Conservation (phyloP, 2,329 filamentous ascomycete species). For the Ceratocystis lukuohia region DNA sequence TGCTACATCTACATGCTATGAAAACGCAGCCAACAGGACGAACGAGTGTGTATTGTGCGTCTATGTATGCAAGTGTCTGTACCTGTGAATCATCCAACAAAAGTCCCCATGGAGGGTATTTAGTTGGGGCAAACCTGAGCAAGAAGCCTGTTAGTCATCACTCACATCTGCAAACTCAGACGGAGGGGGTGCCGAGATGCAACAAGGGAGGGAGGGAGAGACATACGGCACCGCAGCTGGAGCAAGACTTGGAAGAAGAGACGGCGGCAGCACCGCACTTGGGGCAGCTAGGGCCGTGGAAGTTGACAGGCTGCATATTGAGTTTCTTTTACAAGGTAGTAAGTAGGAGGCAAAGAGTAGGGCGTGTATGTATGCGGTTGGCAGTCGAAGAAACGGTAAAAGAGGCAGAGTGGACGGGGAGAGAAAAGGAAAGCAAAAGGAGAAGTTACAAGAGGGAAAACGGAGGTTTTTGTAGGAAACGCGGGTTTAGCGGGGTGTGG, state of each 20-base stretch:
- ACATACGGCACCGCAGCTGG: conserved; percentile 44
- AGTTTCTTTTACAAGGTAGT: conserved; percentile 1
- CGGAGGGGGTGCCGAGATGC: background rate
- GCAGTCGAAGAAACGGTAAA: background rate
- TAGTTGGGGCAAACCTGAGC: conserved; percentile 15
- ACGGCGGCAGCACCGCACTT: conserved; percentile 40
- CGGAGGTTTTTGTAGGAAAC: background rate
- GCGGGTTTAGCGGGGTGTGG: background rate
- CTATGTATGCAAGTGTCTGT: no score
- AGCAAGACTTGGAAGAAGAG: conserved; percentile 39
- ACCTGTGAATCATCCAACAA: no score
- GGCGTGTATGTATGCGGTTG: no score
- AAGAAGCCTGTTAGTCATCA: background rate
- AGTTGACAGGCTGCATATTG: conserved; percentile 26
- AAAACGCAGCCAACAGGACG: no score
- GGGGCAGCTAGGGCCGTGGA: conserved; percentile 36
- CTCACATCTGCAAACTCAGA: background rate
- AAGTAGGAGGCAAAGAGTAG: background rate
- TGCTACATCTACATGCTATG: no score
- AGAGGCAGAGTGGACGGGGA: background rate
- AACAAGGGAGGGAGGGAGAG: background rate
- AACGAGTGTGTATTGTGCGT: no score
- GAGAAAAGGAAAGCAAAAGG: background rate
- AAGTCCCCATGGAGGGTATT: background rate
- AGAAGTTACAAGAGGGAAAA: background rate